Evolutionary conservation across 805 yeast genomes (phyloP).

Genomic region (Clavispora santaluciae): DNA sequence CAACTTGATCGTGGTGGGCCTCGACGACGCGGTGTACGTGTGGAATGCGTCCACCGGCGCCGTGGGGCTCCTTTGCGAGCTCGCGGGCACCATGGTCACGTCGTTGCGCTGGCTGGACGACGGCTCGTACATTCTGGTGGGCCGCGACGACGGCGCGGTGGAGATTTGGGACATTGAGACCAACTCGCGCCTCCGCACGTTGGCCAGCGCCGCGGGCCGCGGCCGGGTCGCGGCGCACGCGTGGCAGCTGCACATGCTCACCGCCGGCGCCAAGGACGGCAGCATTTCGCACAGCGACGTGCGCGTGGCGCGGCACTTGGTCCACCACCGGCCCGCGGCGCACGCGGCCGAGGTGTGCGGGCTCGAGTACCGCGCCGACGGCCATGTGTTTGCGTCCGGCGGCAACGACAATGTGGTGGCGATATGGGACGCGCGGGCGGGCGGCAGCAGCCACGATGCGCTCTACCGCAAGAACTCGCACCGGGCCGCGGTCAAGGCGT

Average conservation of each 20-base stretch:
- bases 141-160: slow-evolving; percentile 73
- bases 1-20: slow-evolving; percentile 81
- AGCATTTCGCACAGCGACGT: slow-evolving; percentile 86
- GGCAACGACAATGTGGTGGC: slow-evolving; percentile 92
- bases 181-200: slow-evolving; percentile 66
- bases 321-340: slow-evolving; percentile 42
- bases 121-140: slow-evolving; percentile 80
- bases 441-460: slow-evolving; percentile 38
- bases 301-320: slow-evolving; percentile 72
- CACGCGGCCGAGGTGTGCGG: slow-evolving; percentile 95
- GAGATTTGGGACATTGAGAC: slow-evolving; percentile 94
- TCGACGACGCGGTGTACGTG: slow-evolving; percentile 76
- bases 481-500: slow-evolving; percentile 91
- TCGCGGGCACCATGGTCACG: slow-evolving; percentile 47
- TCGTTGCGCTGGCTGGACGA: slow-evolving; percentile 90
- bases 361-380: slow-evolving; percentile 77
- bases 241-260: slow-evolving; percentile 78
- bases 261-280: slow-evolving; percentile 88
- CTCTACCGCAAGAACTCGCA: slow-evolving; percentile 73
- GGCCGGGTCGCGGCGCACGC: slow-evolving; percentile 78
- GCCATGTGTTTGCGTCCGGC: slow-evolving; percentile 81
- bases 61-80: slow-evolving; percentile 63
- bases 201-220: slow-evolving; percentile 57
- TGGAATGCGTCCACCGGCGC: slow-evolving; percentile 88
- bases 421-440: slow-evolving; percentile 71